Conservation (phyloP, 1,139 yeast species). For the Hansenula lynferdii region DNA sequence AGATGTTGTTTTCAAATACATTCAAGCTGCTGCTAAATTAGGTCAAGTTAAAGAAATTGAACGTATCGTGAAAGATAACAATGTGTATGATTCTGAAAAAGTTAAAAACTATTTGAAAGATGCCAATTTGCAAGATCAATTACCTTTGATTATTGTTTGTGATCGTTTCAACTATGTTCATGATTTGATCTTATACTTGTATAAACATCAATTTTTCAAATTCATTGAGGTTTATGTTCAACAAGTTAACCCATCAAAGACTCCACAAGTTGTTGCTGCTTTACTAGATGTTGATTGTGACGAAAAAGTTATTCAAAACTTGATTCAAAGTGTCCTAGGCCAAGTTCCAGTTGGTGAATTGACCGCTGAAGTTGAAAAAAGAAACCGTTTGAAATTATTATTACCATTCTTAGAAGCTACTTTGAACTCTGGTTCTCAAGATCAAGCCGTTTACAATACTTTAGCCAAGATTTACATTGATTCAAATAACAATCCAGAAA, state of each 20-base stretch:
- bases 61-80: conserved; percentile 91
- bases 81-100: conserved; percentile 92
- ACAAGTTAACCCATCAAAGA: conserved; percentile 91
- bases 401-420: conserved; percentile 92
- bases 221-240: conserved; percentile 97
- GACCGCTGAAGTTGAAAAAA: conserved; percentile 92
- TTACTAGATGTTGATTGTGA: conserved; percentile 96
- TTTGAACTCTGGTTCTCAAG: conserved; percentile 81
- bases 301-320: conserved; percentile 76
- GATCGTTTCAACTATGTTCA: conserved; percentile 90
- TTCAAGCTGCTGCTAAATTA: conserved; percentile 87
- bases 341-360: conserved; percentile 90
- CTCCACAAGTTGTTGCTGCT: conserved; percentile 97
- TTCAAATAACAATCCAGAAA: conserved; percentile 95
- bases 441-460: conserved; percentile 89
- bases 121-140: conserved; percentile 88
- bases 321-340: conserved; percentile 83
- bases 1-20: conserved; percentile 93
- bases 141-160: conserved; percentile 94
- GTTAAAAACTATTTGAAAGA: conserved; percentile 96
- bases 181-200: conserved; percentile 86
- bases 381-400: conserved; percentile 87
- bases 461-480: conserved; percentile 97
- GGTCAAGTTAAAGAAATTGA: conserved; percentile 94
- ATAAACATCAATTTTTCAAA: conserved; percentile 93